Base-by-base conservation (phyloP, 1,139 yeast genomes). In the Yamadazyma kanchanaburiensis region DNA sequence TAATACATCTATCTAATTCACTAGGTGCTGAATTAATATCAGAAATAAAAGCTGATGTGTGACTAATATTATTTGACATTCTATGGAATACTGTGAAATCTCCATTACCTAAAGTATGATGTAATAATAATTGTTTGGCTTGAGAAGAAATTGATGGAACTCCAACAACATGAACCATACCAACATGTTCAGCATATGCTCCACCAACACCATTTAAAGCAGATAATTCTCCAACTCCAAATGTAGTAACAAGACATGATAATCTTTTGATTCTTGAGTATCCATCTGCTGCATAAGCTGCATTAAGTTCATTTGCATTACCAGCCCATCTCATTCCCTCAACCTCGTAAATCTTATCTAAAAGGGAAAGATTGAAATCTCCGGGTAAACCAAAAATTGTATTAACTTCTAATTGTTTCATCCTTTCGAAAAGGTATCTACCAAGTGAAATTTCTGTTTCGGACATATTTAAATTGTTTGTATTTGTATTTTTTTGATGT, bases 1-100 rank as follows among this genome's bases (percentile, higher is more conserved):
- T 72, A 51, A 86, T 77, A 47, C 87, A 77, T 47, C 81, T 70
- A 62, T 86, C 94, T 44, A 86, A 76, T 47, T 74, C 75, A 30
- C 61, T 64, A 26, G 89, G 82, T 28, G 91, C 94, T 26, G 76
- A 58, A 38, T 58, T 58, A 43, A 77, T 65, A 53, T 80, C 83
- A 29, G 74, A 71, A 49, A 86, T 60, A 53, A 78, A 70, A 26
- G 78, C 76, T 24, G 84, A 68, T 42, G 86, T 78, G 43, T 71
- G 75, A 44, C 83, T 70, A 50, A 85, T 80, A 56, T 77, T 70
- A 42, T 76, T 70, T 29, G 86, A 79, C 66, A 65, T 59, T 42
- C 66, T 54, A 48, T 64, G 70, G 58, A 61, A 65, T 15, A 63
- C 70, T 14, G 69, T 64, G 43, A 62, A 65, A 46, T 64, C 71